These are phyloP conservation scores for Xylariaceae sp. DNA, from an alignment of 2,329 filamentous ascomycete genomes.

Conservation along the genomic window DNA sequence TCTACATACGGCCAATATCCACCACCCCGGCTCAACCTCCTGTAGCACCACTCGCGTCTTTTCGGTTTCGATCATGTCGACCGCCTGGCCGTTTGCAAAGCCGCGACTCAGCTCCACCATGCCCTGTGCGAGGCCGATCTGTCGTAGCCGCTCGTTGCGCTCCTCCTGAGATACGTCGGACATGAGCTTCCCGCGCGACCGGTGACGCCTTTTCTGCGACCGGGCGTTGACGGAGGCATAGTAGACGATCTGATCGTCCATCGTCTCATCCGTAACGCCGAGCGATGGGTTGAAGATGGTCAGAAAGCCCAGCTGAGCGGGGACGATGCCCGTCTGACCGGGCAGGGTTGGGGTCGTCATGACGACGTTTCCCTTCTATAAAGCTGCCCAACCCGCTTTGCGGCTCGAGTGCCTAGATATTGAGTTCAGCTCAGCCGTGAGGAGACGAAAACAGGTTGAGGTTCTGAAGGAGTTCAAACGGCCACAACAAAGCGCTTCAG, in stretches of 20 bases:
- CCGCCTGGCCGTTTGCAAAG: constrained; percentile 70
- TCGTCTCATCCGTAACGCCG: constrained; percentile 57
- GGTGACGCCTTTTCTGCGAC: constrained; percentile 37
- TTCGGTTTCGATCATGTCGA: constrained; percentile 87
- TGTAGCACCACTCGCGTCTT: constrained; percentile 77
- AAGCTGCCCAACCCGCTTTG: no score
- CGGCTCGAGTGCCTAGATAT: no score
- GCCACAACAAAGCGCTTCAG: neutral
- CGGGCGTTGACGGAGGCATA: constrained; percentile 62
- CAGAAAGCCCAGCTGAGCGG: constrained; percentile 83
- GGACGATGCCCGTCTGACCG: constrained; percentile 43
- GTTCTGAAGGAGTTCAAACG: neutral
- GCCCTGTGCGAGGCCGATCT: constrained; percentile 93
- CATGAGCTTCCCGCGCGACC: constrained; percentile 39
- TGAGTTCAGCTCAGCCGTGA: neutral
- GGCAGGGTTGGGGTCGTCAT: constrained; percentile 23
- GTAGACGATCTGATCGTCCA: constrained; percentile 84
- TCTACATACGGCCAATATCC: constrained; percentile 75
- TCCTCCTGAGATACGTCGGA: constrained; percentile 53
- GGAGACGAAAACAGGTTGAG: no score
- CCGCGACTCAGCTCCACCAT: constrained; percentile 90
- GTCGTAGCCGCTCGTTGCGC: constrained; percentile 78
- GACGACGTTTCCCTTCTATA: neutral
- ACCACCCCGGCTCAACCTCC: constrained; percentile 89
- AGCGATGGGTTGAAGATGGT: constrained; percentile 88